phyloP scores from a whole-genome alignment of 768 basidiomycete genomes.

The Pisolithus marmoratus region DNA sequence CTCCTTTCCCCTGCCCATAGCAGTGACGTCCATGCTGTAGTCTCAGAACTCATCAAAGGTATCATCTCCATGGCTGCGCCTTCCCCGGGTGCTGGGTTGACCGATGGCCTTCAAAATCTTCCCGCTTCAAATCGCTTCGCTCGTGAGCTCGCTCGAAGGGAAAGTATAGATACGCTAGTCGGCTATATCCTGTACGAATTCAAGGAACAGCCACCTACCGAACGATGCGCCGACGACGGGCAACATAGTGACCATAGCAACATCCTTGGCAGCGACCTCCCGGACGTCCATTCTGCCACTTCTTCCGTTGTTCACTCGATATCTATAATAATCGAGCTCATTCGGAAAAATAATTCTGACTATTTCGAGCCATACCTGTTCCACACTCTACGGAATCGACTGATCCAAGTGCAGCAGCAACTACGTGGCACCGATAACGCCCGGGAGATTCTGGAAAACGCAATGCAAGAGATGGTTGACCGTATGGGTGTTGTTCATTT shows the following conservation, averaged over 20 bases:
- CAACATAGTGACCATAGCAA: conserved; percentile 8
- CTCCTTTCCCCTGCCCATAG: conserved; percentile 76
- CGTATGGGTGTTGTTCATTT: conserved; percentile 89
- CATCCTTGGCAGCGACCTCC: conserved; percentile 12
- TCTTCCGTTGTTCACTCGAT: conserved; percentile 87
- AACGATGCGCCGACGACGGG: conserved; percentile 11
- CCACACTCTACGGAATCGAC: conserved; percentile 84
- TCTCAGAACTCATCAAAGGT: conserved; percentile 87
- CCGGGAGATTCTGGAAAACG: conserved; percentile 60
- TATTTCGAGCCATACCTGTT: conserved; percentile 98
- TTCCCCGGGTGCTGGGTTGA: conserved; percentile 69
- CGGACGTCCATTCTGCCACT: conserved; percentile 46
- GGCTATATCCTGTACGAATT: conserved; percentile 76
- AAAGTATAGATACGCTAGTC: conserved; percentile 65
- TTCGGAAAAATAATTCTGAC: conserved; percentile 97
- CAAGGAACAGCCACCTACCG: conserved; percentile 16
- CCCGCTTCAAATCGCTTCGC: conserved; percentile 83
- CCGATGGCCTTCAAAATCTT: conserved; percentile 62
- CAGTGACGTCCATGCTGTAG: conserved; percentile 75
- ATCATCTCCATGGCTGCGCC: conserved; percentile 94
- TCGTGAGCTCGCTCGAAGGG: conserved; percentile 73
- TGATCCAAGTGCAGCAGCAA: conserved; percentile 83
- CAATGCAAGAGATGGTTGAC: conserved; percentile 77
- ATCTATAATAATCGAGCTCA: conserved; percentile 86
- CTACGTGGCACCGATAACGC: conserved; percentile 50